phyloP scores from a whole-genome alignment of 1,139 yeast species.

The Kodamaea ohmeri region DNA sequence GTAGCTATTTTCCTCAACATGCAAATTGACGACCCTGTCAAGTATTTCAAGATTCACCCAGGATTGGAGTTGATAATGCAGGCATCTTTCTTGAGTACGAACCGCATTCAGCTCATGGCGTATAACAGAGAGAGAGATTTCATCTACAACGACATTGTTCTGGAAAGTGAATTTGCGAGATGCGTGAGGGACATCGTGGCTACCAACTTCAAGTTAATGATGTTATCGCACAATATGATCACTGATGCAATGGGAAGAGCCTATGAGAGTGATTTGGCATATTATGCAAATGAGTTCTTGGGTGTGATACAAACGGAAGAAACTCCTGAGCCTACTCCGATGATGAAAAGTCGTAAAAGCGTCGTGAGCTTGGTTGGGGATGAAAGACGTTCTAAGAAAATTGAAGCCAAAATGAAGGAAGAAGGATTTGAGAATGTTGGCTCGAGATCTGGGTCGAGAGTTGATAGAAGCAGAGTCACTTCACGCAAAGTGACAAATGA shows the following conservation, averaged over 20 bases:
- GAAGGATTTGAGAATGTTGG: slow-evolving; percentile 1
- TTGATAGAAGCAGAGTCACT: no score
- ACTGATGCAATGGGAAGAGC: slow-evolving; percentile 25
- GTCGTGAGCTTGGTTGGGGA: neutral
- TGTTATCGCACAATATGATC: slow-evolving; percentile 22
- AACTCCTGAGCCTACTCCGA: no score
- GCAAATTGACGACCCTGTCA: slow-evolving; percentile 22
- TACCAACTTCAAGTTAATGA: slow-evolving; percentile 21
- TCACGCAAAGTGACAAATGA: no score
- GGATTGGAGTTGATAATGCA: slow-evolving; percentile 27
- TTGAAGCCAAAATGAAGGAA: neutral
- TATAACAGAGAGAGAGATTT: slow-evolving; percentile 24
- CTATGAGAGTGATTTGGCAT: slow-evolving; percentile 22
- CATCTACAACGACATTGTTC: slow-evolving; percentile 26
- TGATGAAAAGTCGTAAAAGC: neutral
- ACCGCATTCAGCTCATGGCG: slow-evolving; percentile 30
- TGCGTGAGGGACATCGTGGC: slow-evolving; percentile 24
- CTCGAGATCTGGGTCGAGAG: no score
- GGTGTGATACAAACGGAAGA: neutral
- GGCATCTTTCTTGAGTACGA: slow-evolving; percentile 29
- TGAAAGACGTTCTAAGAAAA: neutral
- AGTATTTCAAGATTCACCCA: slow-evolving; percentile 26
- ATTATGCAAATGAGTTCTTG: slow-evolving; percentile 1
- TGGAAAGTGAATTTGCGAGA: slow-evolving; percentile 21
- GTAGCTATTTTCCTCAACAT: slow-evolving; percentile 65